Evolutionary conservation across 2,329 filamentous ascomycete genomes (phyloP).

Genomic region (Podosphaera xanthii): DNA sequence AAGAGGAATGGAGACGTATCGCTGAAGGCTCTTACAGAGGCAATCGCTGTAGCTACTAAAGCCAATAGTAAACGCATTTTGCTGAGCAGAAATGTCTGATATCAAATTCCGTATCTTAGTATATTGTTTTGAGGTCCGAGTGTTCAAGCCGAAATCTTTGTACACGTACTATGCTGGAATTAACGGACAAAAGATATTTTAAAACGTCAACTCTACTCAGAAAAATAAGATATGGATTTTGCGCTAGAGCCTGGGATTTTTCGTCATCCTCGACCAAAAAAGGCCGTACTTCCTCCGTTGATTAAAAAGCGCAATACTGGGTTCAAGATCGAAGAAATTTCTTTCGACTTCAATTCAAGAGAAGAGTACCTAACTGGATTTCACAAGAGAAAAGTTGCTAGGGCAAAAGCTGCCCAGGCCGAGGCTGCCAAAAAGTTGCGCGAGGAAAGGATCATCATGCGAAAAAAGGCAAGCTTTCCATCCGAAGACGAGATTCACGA

Average conservation of each 20-base stretch:
- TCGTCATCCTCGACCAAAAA: constrained; percentile 34
- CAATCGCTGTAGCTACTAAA: constrained; percentile 29
- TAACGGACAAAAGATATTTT: not conserved
- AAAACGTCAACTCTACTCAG: not conserved
- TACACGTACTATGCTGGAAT: not conserved
- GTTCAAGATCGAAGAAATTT: constrained; percentile 49
- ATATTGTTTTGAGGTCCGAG: not conserved
- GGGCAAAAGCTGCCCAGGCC: constrained; percentile 68
- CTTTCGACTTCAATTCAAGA: constrained; percentile 59
- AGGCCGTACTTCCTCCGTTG: constrained; percentile 30
- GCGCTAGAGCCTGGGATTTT: constrained; percentile 21
- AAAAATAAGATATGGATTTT: not conserved
- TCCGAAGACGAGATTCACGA: not conserved
- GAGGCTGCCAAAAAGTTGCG: constrained; percentile 53
- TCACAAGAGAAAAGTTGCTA: constrained; percentile 78
- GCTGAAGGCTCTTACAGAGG: constrained; percentile 47
- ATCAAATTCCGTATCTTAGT: not conserved
- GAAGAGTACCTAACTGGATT: constrained; percentile 85
- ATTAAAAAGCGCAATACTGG: constrained; percentile 42
- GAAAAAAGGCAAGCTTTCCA: constrained; percentile 42
- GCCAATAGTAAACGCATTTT: constrained; percentile 33
- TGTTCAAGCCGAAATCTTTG: not conserved
- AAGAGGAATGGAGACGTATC: constrained; percentile 79
- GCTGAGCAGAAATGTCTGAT: not conserved
- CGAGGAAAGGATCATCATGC: constrained; percentile 49